Percentiles rank a stretch among this genome's conserved stretches.
Evolutionary conservation across 2,329 filamentous ascomycete genomes (phyloP).

Genomic region (Ascochyta rabiei): DNA sequence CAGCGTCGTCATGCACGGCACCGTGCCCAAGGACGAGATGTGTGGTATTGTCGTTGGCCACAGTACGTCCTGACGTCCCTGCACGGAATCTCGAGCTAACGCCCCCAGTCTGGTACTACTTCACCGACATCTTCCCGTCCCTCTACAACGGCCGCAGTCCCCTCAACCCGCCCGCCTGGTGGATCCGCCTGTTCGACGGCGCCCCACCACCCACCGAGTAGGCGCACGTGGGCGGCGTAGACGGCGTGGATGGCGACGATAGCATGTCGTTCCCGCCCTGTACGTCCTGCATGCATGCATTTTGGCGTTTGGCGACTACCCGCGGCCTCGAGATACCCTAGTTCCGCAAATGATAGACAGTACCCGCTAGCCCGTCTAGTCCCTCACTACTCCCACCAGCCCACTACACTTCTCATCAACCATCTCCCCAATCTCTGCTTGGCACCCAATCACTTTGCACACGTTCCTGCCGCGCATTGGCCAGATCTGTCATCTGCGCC

Average conservation of each 20-base stretch:
- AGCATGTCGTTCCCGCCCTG: constrained; percentile 13
- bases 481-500: constrained; percentile 1
- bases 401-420: neutral
- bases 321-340: constrained; percentile 34
- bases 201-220: constrained; percentile 32
- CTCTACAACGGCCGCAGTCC: constrained; percentile 84
- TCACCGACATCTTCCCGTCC: constrained; percentile 93
- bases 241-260: constrained; percentile 14
- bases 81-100: constrained; percentile 16
- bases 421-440: constrained; percentile 11
- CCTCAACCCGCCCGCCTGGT: constrained; percentile 87
- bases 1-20: constrained; percentile 87
- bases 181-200: constrained; percentile 79
- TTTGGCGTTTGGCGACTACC: constrained; percentile 29
- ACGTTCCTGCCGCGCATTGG: constrained; percentile 17
- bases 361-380: neutral
- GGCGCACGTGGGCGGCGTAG: constrained; percentile 17
- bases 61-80: constrained; percentile 49
- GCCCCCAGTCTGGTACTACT: constrained; percentile 85
- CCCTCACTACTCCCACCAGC: neutral
- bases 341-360: constrained; percentile 14
- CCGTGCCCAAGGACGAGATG: constrained; percentile 92
- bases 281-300: constrained; percentile 14
- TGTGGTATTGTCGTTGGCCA: constrained; percentile 95
- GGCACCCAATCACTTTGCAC: constrained; percentile 12